Evolutionary conservation across 2,329 filamentous ascomycete species (phyloP).

Genomic region (Fusarium fujikuroi): DNA sequence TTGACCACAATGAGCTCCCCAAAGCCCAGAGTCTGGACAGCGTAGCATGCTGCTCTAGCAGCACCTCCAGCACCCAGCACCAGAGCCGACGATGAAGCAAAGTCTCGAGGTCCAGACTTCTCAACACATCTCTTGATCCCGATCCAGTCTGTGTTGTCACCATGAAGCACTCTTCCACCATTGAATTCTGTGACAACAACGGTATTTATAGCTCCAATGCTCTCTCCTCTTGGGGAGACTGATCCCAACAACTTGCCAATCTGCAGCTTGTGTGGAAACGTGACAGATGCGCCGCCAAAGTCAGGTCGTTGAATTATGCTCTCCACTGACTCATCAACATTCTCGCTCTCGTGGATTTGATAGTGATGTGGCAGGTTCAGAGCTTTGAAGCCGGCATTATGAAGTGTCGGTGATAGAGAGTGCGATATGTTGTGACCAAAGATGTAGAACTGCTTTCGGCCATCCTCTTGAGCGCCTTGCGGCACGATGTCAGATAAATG

Average conservation of each 20-base stretch:
- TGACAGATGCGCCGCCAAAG: constrained; percentile 5
- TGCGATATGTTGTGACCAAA: constrained; percentile 11
- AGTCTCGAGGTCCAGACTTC: not conserved
- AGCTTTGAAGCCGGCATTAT: not conserved
- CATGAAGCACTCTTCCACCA: not conserved
- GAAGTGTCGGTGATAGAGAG: not conserved
- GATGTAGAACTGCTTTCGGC: not conserved
- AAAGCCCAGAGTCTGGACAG: not conserved
- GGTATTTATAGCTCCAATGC: not conserved
- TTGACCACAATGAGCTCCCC: not conserved
- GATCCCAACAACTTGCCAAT: not conserved
- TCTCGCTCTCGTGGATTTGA: constrained; percentile 8
- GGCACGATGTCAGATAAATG: rapidly evolving
- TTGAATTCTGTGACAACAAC: not conserved
- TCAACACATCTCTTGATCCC: constrained; percentile 10
- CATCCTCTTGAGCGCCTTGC: rapidly evolving
- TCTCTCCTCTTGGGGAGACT: not conserved
- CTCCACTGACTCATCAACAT: constrained; percentile 4
- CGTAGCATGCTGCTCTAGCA: constrained; percentile 10
- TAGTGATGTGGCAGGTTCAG: not conserved
- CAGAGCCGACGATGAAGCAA: not conserved
- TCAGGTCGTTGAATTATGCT: not conserved
- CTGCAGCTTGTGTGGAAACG: constrained; percentile 14
- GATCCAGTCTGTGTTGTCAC: constrained; percentile 10
- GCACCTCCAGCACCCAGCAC: constrained; percentile 2